A percentile compares a stretch with the other conserved stretches of the same genome.
phyloP scores from a whole-genome alignment of 2,329 filamentous ascomycete genomes.

The Trichoderma atrobrunneum region DNA sequence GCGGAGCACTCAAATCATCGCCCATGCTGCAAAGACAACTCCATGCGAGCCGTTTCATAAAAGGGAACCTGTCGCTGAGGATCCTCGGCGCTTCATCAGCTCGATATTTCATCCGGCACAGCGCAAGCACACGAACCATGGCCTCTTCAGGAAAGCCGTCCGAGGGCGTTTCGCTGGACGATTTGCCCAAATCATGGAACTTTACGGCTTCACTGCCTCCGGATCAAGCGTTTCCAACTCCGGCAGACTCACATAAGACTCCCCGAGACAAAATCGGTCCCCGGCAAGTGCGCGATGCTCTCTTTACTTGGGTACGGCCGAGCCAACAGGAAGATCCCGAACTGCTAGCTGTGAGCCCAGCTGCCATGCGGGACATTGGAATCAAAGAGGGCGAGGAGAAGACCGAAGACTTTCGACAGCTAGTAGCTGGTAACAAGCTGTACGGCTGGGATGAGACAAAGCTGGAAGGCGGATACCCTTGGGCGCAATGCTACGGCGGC shows the following conservation, averaged over 20 bases:
- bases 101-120: not conserved
- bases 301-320: slow-evolving; percentile 89
- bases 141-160: slow-evolving; percentile 14
- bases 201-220: slow-evolving; percentile 68
- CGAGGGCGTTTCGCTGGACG: slow-evolving; percentile 44
- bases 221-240: slow-evolving; percentile 76
- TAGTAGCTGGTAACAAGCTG: slow-evolving; percentile 79
- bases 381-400: slow-evolving; percentile 65
- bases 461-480: slow-evolving; percentile 76
- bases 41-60: not conserved
- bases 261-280: slow-evolving; percentile 74
- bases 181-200: slow-evolving; percentile 63
- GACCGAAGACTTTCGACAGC: slow-evolving; percentile 70
- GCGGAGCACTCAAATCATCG: not conserved
- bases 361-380: slow-evolving; percentile 77
- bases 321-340: slow-evolving; percentile 70
- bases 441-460: slow-evolving; percentile 71
- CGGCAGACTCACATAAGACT: slow-evolving; percentile 75
- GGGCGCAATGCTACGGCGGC: slow-evolving; percentile 97
- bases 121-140: slow-evolving; percentile 2
- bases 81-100: slow-evolving; percentile 33
- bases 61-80: slow-evolving; percentile 31
- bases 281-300: slow-evolving; percentile 76
- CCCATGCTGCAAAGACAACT: slow-evolving; percentile 8
- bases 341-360: slow-evolving; percentile 74